Percentiles rank a stretch among this genome's conserved stretches.
Evolutionary conservation across 1,284 basidiomycete genomes (phyloP).

Genomic region (Cerrena zonata): DNA sequence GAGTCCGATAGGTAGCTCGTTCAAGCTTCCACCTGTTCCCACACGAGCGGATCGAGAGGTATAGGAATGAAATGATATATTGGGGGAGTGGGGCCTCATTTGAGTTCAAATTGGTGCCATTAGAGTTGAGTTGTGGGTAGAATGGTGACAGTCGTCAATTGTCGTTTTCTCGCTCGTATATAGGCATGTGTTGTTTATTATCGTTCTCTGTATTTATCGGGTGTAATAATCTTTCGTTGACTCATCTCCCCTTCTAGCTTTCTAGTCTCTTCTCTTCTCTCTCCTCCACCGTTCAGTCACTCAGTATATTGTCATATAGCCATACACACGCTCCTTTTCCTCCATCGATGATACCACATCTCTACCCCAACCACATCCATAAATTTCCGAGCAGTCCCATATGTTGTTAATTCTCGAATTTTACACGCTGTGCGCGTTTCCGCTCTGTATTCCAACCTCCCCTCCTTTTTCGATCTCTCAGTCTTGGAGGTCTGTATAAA

Average conservation of each 20-base stretch:
- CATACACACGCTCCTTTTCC: neutral
- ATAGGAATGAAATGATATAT: neutral
- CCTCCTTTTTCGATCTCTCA: too few species aligned
- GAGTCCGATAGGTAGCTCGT: constrained; percentile 59
- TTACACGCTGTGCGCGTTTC: too few species aligned
- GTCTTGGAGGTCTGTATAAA: too few species aligned
- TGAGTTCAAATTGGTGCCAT: neutral
- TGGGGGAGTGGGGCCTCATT: neutral
- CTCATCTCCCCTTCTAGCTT: too few species aligned
- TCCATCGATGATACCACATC: neutral
- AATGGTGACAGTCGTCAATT: neutral
- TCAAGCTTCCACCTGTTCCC: constrained; percentile 38
- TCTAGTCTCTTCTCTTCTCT: too few species aligned
- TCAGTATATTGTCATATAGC: neutral
- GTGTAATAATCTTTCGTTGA: neutral
- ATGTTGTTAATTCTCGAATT: too few species aligned
- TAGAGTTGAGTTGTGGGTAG: neutral
- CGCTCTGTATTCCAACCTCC: too few species aligned
- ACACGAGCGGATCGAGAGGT: constrained; percentile 6
- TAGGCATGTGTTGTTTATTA: neutral
- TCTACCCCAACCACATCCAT: too few species aligned
- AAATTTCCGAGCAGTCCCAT: too few species aligned
- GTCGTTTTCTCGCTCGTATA: neutral
- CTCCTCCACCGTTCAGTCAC: too few species aligned
- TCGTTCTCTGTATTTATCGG: neutral